Conservation (phyloP, 768 basidiomycete genomes). For the Hemileccinum rubropunctum region DNA sequence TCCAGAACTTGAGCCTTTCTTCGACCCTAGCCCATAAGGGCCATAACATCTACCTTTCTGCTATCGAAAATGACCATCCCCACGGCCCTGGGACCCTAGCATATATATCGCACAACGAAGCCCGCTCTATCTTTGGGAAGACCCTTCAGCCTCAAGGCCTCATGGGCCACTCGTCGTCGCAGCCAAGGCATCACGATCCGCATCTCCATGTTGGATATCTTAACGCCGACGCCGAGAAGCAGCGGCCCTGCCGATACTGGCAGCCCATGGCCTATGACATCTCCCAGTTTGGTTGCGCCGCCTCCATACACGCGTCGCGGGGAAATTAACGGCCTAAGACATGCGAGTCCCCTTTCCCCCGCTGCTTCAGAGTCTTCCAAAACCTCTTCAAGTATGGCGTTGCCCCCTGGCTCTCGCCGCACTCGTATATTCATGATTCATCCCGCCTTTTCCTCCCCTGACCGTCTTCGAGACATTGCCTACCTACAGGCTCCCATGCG, state of each 20-base stretch:
- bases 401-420: constrained; percentile 16
- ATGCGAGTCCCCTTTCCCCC: neutral
- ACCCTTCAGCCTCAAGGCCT: neutral
- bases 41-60: no score
- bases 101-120: neutral
- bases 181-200: neutral
- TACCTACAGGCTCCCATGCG: constrained; percentile 28
- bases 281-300: constrained; percentile 11
- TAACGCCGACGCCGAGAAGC: constrained; percentile 1
- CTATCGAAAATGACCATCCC: constrained; percentile 1
- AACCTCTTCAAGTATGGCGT: constrained; percentile 16
- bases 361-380: constrained; percentile 4
- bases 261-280: neutral
- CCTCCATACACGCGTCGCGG: constrained; percentile 24
- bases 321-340: constrained; percentile 3
- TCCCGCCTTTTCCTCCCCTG: constrained; percentile 14
- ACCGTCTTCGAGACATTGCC: constrained; percentile 18
- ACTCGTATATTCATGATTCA: constrained; percentile 26
- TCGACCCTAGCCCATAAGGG: no score
- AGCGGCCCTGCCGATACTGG: neutral
- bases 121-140: constrained; percentile 6
- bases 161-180: constrained; percentile 16
- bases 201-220: constrained; percentile 6
- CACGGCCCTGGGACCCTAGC: neutral
- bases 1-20: no score